Conservation (phyloP, 345 rosid genomes). For the Aquilaria sinensis region DNA sequence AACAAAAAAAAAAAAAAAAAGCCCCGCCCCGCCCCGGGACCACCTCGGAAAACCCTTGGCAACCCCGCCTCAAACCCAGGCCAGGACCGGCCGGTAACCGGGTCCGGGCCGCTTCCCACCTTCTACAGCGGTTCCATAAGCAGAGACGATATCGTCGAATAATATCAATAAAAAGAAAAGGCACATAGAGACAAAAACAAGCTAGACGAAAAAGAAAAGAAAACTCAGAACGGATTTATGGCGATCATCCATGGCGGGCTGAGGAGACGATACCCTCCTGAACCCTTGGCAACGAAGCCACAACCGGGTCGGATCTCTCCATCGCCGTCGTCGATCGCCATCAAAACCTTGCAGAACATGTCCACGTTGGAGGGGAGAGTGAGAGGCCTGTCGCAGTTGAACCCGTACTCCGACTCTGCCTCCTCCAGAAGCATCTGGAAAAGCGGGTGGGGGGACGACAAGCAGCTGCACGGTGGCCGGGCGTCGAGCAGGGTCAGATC, state of each 20-base stretch:
- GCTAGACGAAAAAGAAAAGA: too few relatives aligned
- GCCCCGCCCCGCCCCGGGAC: too few relatives aligned
- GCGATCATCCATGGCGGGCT: slow-evolving; percentile 26
- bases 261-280: slow-evolving; percentile 27
- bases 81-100: too few relatives aligned
- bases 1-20: too few relatives aligned
- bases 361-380: slow-evolving; percentile 60
- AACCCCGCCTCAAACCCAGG: too few relatives aligned
- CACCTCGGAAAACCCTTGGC: too few relatives aligned
- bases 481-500: too few relatives aligned
- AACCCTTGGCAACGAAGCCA: slow-evolving; percentile 18
- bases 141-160: neutral
- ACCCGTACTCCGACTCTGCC: slow-evolving; percentile 67
- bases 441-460: slow-evolving; percentile 29
- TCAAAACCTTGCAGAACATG: slow-evolving; percentile 35
- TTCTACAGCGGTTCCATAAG: neutral
- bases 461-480: too few relatives aligned
- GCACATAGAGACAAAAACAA: neutral
- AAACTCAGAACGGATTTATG: slow-evolving; percentile 27
- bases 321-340: slow-evolving; percentile 24
- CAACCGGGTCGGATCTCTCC: slow-evolving; percentile 17
- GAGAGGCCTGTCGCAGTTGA: slow-evolving; percentile 46
- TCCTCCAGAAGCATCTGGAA: slow-evolving; percentile 57
- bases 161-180: neutral
- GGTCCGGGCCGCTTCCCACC: too few relatives aligned